These are phyloP conservation scores for Venustampulla echinocandica DNA, from an alignment of 495 filamentous ascomycete genomes.

Conservation along the genomic window DNA sequence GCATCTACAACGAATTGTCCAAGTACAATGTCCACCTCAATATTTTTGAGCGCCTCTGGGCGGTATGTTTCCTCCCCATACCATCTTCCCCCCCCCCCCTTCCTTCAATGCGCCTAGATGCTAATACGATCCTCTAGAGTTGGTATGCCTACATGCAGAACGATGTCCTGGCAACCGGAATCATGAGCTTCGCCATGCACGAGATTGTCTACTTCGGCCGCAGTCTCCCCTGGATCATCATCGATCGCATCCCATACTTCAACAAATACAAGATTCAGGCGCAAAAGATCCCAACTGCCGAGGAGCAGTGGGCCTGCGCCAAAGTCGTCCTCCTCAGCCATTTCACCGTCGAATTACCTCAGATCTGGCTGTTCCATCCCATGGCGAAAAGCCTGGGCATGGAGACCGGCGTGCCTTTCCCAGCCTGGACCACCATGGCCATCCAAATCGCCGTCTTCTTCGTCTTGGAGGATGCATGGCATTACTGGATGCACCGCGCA, in stretches of 20 bases:
- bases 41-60: conserved; percentile 76
- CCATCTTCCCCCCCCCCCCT: conserved; percentile 5
- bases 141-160: conserved; percentile 99
- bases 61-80: conserved; percentile 46
- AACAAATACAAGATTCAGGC: conserved; percentile 91
- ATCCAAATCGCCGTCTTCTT: conserved; percentile 93
- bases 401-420: conserved; percentile 83
- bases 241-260: conserved; percentile 78
- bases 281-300: conserved; percentile 82
- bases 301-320: conserved; percentile 91
- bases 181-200: conserved; percentile 95
- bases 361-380: conserved; percentile 99
- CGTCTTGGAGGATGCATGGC: conserved; percentile 93
- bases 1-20: conserved; percentile 76
- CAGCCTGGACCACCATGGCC: conserved; percentile 71
- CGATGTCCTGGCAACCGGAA: conserved; percentile 87
- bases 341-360: conserved; percentile 93
- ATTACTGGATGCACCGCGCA: conserved; percentile 92
- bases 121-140: conserved; percentile 31
- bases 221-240: conserved; percentile 86
- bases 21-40: conserved; percentile 85
- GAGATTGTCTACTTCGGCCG: conserved; percentile 91
- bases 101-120: no score
- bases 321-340: conserved; percentile 84
- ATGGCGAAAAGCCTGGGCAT: conserved; percentile 91